phyloP scores from a whole-genome alignment of 768 basidiomycete genomes.

The Trametes elegans region DNA sequence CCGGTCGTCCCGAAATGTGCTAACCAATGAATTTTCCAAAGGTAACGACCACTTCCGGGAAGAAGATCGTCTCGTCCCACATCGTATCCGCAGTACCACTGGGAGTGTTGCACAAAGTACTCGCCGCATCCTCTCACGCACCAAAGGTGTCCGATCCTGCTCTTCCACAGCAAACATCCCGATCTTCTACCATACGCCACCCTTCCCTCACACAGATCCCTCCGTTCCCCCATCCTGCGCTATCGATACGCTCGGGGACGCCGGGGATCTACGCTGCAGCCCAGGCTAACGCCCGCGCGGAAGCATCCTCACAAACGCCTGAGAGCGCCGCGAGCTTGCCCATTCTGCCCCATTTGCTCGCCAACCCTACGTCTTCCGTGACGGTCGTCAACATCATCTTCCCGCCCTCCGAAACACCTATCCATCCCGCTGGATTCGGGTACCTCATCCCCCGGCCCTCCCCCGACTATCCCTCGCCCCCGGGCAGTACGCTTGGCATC shows the following conservation, averaged over 20 bases:
- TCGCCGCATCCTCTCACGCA: neutral
- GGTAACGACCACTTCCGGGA: slow-evolving; percentile 34
- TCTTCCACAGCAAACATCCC: neutral
- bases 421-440: slow-evolving; percentile 89
- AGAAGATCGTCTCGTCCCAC: slow-evolving; percentile 50
- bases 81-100: slow-evolving; percentile 77
- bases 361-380: slow-evolving; percentile 78
- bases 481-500: slow-evolving; percentile 39
- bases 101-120: slow-evolving; percentile 38
- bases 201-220: neutral
- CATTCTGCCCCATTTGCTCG: slow-evolving; percentile 58
- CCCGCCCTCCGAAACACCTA: slow-evolving; percentile 39
- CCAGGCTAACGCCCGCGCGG: no score
- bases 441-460: slow-evolving; percentile 86
- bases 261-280: neutral
- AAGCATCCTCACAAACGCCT: neutral
- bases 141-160: neutral
- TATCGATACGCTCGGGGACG: neutral
- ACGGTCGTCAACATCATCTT: slow-evolving; percentile 91
- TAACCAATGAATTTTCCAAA: slow-evolving; percentile 17
- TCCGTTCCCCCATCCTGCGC: slow-evolving; percentile 5
- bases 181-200: neutral
- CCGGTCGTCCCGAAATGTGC: neutral
- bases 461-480: slow-evolving; percentile 42
- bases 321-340: neutral